Base-by-base conservation (phyloP, 192 early-diverging fungal species). In the Funneliformis geosporum region DNA sequence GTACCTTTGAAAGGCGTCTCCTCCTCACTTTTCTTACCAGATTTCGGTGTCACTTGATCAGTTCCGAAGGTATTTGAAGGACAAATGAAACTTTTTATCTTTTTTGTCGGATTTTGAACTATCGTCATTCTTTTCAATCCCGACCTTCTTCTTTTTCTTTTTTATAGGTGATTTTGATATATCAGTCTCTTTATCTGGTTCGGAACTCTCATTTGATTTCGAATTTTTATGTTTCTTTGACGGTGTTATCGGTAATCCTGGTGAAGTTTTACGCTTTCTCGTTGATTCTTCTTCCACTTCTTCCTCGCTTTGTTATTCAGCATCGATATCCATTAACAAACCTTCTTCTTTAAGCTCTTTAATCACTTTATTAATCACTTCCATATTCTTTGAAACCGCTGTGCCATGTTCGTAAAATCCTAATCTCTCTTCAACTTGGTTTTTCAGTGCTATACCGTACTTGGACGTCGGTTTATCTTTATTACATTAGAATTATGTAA, bases 391-490 rank as follows among this genome's bases (percentile, higher is more conserved):
- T 39, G 67, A 8, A 69, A 38, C 46, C 0, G 72, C 28, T 93
- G 85, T 46, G 82, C 87, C 78, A 50, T 91, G 89, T 85, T 99
- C 97, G 84, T 96, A 99, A 86, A 99, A 99, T 75, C 87, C 86
- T 42, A 99, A 84, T 70, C 98, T 93, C 84, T 97, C 96, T 86
- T 99, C 98, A 14, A 99, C 96, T 88, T 99, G 97, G 72, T 92
- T 88, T 83, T 93, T 90, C 84, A 99, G 87, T 40, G 96, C 91
- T 86, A 96, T 95, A 78, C 98, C 98, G 82, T 96, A 97, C 82
- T 93, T 95, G 86, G 87, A 88, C 6, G 93, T 96, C 21, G 95
- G 96, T 59, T 85, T 87, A n/a, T 95, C 92, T 79, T 25, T 28
- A 47, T 40, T 27, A 39, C 9, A 73, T 72, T 72, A 72, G 14